Conservation (phyloP, 805 yeast genomes). For the Sungouiozyma ichnusensis region DNA sequence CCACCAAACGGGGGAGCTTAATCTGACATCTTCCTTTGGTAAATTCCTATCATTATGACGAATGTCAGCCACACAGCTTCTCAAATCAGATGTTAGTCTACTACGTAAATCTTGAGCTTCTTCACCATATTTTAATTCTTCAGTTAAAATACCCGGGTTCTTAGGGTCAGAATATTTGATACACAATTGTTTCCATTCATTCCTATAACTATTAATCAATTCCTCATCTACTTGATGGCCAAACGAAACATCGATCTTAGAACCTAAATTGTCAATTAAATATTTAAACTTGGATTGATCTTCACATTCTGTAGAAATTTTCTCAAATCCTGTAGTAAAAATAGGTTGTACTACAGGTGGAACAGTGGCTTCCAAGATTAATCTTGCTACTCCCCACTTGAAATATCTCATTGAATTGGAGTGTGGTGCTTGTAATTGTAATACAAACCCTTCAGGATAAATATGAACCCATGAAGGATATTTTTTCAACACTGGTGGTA, state of each 20-base stretch:
- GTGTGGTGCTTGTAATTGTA: conserved; percentile 72
- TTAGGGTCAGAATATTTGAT: conserved; percentile 40
- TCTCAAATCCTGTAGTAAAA: conserved; percentile 76
- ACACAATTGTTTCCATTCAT: conserved; percentile 59
- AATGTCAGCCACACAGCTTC: conserved; percentile 48
- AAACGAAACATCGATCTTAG: conserved; percentile 55
- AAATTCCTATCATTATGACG: conserved; percentile 34
- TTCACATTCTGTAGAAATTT: conserved; percentile 66
- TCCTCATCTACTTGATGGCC: conserved; percentile 62
- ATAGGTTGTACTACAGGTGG: conserved; percentile 86
- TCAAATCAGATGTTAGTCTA: conserved; percentile 54
- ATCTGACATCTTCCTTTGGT: conserved; percentile 56
- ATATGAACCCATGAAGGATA: conserved; percentile 86
- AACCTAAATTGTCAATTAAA: conserved; percentile 54
- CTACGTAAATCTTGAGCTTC: conserved; percentile 61
- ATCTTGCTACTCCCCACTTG: conserved; percentile 88
- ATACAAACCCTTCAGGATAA: conserved; percentile 90
- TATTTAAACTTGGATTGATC: conserved; percentile 44
- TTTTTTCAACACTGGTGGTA: conserved; percentile 48
- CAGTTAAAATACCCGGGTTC: conserved; percentile 42
- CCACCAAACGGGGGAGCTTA: conserved; percentile 70
- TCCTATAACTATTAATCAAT: conserved; percentile 49
- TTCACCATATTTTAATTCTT: conserved; percentile 50
- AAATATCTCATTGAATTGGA: conserved; percentile 85
- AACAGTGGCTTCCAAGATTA: conserved; percentile 69